A percentile compares a stretch with the other conserved stretches of the same genome.
phyloP scores from a whole-genome alignment of 2,329 filamentous ascomycete genomes.

The Neonectria punicea region DNA sequence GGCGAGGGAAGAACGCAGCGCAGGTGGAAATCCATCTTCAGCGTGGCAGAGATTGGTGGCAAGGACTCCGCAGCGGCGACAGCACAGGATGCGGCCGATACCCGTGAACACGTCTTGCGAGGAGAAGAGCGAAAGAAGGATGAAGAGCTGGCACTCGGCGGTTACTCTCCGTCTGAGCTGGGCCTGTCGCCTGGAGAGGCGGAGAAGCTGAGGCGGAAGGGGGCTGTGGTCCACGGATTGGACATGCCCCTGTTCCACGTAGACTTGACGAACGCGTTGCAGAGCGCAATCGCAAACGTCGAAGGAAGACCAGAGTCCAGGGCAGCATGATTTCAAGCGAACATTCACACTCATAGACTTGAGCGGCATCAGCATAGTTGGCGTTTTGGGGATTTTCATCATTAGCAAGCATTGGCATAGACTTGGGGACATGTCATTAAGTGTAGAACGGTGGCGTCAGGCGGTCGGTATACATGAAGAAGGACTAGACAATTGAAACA shows the following conservation, averaged over 20 bases:
- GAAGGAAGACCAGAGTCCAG: slow-evolving; percentile 61
- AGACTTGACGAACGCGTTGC: slow-evolving; percentile 87
- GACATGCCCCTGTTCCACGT: slow-evolving; percentile 94
- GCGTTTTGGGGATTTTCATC: slow-evolving; percentile 10
- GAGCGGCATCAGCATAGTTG: slow-evolving; percentile 4
- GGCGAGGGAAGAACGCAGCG: slow-evolving; percentile 58
- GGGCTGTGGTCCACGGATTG: slow-evolving; percentile 81
- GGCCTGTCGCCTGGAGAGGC: slow-evolving; percentile 36
- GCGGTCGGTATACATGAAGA: neutral
- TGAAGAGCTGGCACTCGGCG: slow-evolving; percentile 50
- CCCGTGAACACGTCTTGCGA: neutral
- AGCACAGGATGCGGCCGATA: slow-evolving; percentile 72
- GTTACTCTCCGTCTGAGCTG: slow-evolving; percentile 19
- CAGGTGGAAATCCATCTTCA: slow-evolving; percentile 96
- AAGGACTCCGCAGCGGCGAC: slow-evolving; percentile 73
- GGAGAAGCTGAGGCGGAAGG: slow-evolving; percentile 58
- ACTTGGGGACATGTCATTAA: neutral
- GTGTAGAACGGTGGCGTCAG: slow-evolving; percentile 5
- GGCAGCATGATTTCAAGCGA: neutral
- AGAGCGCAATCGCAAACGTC: slow-evolving; percentile 85
- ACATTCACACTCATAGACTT: neutral
- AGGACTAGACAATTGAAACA: neutral
- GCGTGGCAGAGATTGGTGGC: slow-evolving; percentile 86
- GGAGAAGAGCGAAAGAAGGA: slow-evolving; percentile 49
- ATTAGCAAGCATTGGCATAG: slow-evolving; percentile 14